Conservation (phyloP, 2,329 filamentous ascomycete species). For the Corynespora cassiicola region DNA sequence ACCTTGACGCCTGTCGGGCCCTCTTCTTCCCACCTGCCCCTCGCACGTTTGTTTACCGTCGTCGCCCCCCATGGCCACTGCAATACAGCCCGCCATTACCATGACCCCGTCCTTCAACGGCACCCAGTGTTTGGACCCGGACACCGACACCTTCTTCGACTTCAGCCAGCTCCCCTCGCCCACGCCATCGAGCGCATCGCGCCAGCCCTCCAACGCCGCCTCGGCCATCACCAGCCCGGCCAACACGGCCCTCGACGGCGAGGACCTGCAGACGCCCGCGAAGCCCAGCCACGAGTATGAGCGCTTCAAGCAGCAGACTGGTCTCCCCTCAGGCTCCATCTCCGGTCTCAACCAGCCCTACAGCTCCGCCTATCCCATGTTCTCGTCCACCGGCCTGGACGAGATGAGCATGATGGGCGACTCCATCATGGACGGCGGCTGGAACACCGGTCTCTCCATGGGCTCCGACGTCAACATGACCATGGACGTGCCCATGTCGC, state of each 20-base stretch:
- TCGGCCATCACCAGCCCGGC: conserved; percentile 62
- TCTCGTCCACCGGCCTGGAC: conserved; percentile 70
- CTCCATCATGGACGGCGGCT: conserved; percentile 57
- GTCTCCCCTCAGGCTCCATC: conserved; percentile 83
- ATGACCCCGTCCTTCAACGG: conserved; percentile 43
- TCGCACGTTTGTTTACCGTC: conserved; percentile 18
- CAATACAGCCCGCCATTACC: conserved; percentile 42
- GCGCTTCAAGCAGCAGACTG: conserved; percentile 93
- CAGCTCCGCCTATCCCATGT: conserved; percentile 49
- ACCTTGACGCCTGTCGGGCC: conserved; percentile 35
- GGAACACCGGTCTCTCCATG: conserved; percentile 59
- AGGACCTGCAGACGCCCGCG: conserved; percentile 66
- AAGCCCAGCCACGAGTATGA: conserved; percentile 95
- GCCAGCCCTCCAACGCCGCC: conserved; percentile 59
- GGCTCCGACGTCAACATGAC: conserved; percentile 73
- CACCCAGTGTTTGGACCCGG: conserved; percentile 48
- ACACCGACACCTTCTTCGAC: conserved; percentile 51
- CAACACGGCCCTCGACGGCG: conserved; percentile 55
- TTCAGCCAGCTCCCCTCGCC: conserved; percentile 69
- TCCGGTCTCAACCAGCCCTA: conserved; percentile 74
- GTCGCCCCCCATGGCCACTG: conserved; percentile 39
- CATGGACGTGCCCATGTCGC: conserved; percentile 60
- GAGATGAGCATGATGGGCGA: conserved; percentile 66
- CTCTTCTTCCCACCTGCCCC: conserved; percentile 11
- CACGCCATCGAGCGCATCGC: conserved; percentile 60